phyloP scores from a whole-genome alignment of 2,329 filamentous ascomycete genomes.

The Phialocephala sp. region DNA sequence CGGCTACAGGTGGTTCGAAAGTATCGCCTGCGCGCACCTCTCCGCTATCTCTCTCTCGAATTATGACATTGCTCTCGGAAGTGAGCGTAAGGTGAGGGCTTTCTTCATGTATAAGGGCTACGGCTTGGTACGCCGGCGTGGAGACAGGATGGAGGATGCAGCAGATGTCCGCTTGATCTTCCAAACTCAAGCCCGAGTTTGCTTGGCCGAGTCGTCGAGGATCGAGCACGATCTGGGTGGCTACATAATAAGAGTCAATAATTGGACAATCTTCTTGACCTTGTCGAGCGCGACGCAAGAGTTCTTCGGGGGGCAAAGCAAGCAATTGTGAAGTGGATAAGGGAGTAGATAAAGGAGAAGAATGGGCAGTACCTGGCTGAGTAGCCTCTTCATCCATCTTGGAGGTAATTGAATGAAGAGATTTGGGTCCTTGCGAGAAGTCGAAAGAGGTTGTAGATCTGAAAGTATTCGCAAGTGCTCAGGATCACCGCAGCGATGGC shows the following conservation, averaged over 20 bases:
- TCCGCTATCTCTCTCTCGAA: conserved; percentile 34
- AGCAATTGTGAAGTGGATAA: conserved; percentile 14
- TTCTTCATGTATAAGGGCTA: conserved; percentile 53
- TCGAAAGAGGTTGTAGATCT: conserved; percentile 19
- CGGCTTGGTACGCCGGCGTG: conserved; percentile 71
- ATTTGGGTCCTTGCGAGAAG: conserved; percentile 18
- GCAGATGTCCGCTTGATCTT: conserved; percentile 86
- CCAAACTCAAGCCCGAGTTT: conserved; percentile 81
- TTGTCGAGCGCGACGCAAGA: conserved; percentile 13
- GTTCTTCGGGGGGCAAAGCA: conserved; percentile 15
- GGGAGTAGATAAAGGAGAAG: conserved; percentile 13
- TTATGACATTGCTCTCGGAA: conserved; percentile 41
- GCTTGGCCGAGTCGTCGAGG: conserved; percentile 79
- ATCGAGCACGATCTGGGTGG: conserved; percentile 82
- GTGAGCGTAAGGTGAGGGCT: conserved; percentile 64
- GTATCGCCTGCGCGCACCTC: conserved; percentile 21
- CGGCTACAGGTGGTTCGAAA: conserved; percentile 32
- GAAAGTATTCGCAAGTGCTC: neutral
- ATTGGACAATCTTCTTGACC: conserved; percentile 17
- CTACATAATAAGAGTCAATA: conserved; percentile 46
- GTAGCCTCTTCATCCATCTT: conserved; percentile 41
- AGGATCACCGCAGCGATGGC: neutral
- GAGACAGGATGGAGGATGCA: conserved; percentile 86
- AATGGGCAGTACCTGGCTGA: conserved; percentile 39
- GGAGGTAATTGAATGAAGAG: conserved; percentile 21